phyloP scores from a whole-genome alignment of 305 asterid genomes.

The Solanum hybrid region DNA sequence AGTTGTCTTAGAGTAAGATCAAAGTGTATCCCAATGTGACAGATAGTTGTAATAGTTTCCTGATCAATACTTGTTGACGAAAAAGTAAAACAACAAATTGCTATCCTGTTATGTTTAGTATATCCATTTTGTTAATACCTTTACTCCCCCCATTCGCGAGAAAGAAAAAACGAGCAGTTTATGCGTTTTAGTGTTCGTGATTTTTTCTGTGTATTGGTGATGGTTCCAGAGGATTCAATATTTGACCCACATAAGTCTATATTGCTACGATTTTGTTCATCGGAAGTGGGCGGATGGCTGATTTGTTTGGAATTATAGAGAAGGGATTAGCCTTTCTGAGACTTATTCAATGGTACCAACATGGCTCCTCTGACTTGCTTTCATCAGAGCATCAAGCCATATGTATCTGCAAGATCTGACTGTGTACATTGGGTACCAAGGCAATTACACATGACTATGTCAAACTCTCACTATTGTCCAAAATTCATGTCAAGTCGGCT shows the following conservation, averaged over 20 bases:
- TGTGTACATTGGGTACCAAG: not conserved
- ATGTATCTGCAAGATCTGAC: not conserved
- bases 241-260: not conserved
- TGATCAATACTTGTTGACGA: not conserved
- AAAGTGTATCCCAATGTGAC: not conserved
- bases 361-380: not conserved
- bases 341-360: not conserved
- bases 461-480: not conserved
- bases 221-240: not conserved
- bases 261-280: not conserved
- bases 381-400: not conserved
- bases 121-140: not conserved
- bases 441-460: not conserved
- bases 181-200: not conserved
- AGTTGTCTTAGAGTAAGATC: not conserved
- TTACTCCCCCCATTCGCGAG: not conserved
- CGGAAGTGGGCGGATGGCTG: not conserved
- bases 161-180: not conserved
- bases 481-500: not conserved
- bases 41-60: not conserved
- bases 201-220: not conserved
- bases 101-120: not conserved
- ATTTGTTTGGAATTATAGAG: not conserved
- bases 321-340: not conserved
- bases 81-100: not conserved